Percentiles rank a stretch among this genome's conserved stretches.
Conservation (phyloP, 2,329 filamentous ascomycete genomes). For the Pyricularia sp. region DNA sequence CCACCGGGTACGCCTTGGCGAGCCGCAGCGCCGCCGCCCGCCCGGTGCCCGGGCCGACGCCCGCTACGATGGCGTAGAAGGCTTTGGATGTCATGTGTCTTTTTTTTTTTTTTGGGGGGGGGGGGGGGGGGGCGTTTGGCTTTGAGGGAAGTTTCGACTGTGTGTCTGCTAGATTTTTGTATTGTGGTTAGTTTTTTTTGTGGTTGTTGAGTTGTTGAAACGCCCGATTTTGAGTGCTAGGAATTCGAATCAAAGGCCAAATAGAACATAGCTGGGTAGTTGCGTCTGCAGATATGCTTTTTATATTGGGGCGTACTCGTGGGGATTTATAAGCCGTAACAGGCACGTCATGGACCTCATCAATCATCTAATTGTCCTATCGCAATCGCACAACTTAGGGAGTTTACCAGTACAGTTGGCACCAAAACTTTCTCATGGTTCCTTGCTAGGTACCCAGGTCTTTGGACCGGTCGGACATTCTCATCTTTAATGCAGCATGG, state of each 20-base stretch:
- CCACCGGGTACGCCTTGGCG: constrained; percentile 59
- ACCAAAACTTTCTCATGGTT: not conserved
- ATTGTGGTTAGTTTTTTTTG: not conserved
- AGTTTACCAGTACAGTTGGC: not conserved
- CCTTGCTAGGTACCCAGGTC: not conserved
- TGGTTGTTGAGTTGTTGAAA: not conserved
- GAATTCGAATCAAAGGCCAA: not conserved
- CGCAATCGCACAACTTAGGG: not conserved
- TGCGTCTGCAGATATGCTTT: not conserved
- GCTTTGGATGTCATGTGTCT: constrained; percentile 19
- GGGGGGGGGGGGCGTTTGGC: too few species aligned
- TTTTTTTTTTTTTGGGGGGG: too few species aligned
- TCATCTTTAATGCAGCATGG: not conserved
- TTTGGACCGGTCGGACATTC: not conserved
- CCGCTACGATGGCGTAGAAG: constrained; percentile 60
- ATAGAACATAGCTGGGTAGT: not conserved
- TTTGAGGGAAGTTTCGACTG: too few species aligned
- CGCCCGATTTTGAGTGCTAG: not conserved
- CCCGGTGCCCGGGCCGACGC: constrained; percentile 59
- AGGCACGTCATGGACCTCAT: not conserved
- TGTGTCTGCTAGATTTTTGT: not conserved
- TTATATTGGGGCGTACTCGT: not conserved
- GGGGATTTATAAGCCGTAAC: not conserved
- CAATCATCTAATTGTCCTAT: not conserved
- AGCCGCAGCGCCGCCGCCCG: constrained; percentile 42